These are phyloP conservation scores for Fraxinus angustifolia DNA, from an alignment of 305 asterid species.

Conservation along the genomic window DNA sequence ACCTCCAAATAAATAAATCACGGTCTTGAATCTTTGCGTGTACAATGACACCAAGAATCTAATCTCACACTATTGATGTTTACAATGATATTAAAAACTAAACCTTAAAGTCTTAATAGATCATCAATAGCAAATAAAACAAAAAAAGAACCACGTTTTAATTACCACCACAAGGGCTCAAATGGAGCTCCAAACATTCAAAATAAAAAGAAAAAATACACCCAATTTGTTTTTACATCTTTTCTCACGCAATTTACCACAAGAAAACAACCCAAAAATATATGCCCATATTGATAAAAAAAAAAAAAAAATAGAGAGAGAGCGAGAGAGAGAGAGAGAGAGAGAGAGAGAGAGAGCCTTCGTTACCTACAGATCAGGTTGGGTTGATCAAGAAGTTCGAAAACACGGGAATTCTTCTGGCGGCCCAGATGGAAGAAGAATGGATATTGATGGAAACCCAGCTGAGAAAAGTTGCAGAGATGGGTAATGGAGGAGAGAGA, in stretches of 20 bases:
- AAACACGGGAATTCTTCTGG: slow-evolving; percentile 17
- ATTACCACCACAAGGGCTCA: slow-evolving; percentile 31
- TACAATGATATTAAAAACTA: not conserved
- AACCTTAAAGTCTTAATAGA: not conserved
- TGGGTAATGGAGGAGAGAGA: slow-evolving; percentile 41
- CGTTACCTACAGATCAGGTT: slow-evolving; percentile 22
- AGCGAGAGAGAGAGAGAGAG: not conserved
- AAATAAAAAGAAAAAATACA: not conserved
- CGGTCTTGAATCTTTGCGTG: not conserved
- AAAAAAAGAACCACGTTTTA: slow-evolving; percentile 19
- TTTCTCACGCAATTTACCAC: slow-evolving; percentile 6
- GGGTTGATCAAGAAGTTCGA: slow-evolving; percentile 5
- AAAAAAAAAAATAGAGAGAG: too few relatives aligned
- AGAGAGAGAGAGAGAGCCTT: not conserved
- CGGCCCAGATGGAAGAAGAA: slow-evolving; percentile 14
- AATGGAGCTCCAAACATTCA: slow-evolving; percentile 25
- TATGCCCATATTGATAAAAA: slow-evolving; percentile 28
- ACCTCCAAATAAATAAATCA: slow-evolving; percentile 7
- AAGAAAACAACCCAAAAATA: slow-evolving; percentile 6
- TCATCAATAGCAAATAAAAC: not conserved
- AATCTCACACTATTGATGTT: not conserved
- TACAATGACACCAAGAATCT: slow-evolving; percentile 5
- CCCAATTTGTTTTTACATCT: slow-evolving; percentile 12
- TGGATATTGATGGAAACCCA: slow-evolving; percentile 16
- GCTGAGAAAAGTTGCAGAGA: slow-evolving; percentile 30